Percentiles rank a stretch among this genome's conserved stretches.
Evolutionary conservation across 768 basidiomycete genomes (phyloP).

Genomic region (Lyophyllum shimeji): DNA sequence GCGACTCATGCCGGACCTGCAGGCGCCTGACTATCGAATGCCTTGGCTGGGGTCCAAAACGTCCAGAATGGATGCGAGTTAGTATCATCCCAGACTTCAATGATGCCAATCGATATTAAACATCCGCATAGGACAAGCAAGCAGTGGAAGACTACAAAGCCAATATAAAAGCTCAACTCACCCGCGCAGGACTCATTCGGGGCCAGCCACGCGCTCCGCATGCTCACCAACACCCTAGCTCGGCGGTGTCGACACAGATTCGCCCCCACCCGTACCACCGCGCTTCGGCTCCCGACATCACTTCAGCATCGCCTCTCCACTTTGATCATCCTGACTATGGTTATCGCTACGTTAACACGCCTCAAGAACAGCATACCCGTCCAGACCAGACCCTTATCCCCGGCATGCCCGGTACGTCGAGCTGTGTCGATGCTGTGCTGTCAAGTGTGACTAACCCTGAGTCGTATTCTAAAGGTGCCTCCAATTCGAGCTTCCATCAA

Average conservation of each 20-base stretch:
- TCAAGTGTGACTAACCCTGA: constrained; percentile 18
- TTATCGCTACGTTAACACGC: constrained; percentile 20
- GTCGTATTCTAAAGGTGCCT: constrained; percentile 28
- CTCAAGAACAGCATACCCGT: constrained; percentile 23
- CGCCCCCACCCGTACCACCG: constrained; percentile 27
- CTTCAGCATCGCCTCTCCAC: constrained; percentile 18
- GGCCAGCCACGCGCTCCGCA: constrained; percentile 73
- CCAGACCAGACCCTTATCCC: constrained; percentile 32
- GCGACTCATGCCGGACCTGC: constrained; percentile 80
- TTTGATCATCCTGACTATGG: constrained; percentile 24
- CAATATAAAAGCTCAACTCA: constrained; percentile 78
- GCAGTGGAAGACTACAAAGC: constrained; percentile 82
- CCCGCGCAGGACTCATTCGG: constrained; percentile 75
- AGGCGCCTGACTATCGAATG: constrained; percentile 78
- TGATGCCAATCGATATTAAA: not conserved
- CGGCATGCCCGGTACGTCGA: constrained; percentile 43
- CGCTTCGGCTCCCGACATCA: constrained; percentile 29
- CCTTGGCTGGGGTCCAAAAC: constrained; percentile 80
- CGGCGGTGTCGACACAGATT: constrained; percentile 22
- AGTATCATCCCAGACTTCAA: constrained; percentile 15
- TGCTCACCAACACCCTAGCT: constrained; percentile 32
- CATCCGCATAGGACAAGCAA: constrained; percentile 69
- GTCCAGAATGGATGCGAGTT: constrained; percentile 91
- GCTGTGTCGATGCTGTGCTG: constrained; percentile 14
- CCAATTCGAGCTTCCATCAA: constrained; percentile 38